These are phyloP conservation scores for Stemphylium vesicarium DNA, from an alignment of 2,329 filamentous ascomycete genomes.

Conservation along the genomic window DNA sequence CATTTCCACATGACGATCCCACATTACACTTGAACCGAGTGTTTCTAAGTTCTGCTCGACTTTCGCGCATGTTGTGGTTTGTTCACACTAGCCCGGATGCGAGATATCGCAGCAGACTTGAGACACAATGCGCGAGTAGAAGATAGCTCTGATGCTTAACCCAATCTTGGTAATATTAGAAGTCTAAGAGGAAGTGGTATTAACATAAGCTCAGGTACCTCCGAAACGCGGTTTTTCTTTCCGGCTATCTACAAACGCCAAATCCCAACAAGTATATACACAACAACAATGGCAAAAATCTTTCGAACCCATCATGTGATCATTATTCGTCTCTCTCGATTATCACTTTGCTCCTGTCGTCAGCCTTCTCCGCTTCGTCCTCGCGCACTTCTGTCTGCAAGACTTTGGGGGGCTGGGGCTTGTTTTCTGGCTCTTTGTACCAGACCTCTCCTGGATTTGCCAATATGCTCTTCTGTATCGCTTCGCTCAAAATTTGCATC, in stretches of 20 bases:
- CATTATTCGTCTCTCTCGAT: neutral
- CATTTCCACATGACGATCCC: slow-evolving; percentile 13
- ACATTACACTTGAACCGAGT: slow-evolving; percentile 26
- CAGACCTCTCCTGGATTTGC: slow-evolving; percentile 9
- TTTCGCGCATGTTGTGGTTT: slow-evolving; percentile 14
- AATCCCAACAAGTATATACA: too few relatives aligned
- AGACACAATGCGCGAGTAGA: slow-evolving; percentile 21
- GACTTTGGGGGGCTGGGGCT: neutral
- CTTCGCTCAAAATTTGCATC: slow-evolving; percentile 22
- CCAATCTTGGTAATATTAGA: neutral
- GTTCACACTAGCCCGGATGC: slow-evolving; percentile 14
- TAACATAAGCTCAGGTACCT: neutral
- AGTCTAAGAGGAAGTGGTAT: neutral
- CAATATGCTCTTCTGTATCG: slow-evolving; percentile 17
- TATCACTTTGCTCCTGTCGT: neutral
- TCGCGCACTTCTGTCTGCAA: neutral
- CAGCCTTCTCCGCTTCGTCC: neutral
- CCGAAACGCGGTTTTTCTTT: neutral
- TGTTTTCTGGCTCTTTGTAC: slow-evolving; percentile 20
- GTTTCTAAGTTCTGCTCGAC: neutral
- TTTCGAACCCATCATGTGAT: neutral
- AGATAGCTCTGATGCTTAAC: slow-evolving; percentile 21
- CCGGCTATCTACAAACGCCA: neutral
- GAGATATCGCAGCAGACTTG: neutral
- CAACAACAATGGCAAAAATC: neutral